Conservation (phyloP, 768 basidiomycete species). For the Leccinum subgranulosum region DNA sequence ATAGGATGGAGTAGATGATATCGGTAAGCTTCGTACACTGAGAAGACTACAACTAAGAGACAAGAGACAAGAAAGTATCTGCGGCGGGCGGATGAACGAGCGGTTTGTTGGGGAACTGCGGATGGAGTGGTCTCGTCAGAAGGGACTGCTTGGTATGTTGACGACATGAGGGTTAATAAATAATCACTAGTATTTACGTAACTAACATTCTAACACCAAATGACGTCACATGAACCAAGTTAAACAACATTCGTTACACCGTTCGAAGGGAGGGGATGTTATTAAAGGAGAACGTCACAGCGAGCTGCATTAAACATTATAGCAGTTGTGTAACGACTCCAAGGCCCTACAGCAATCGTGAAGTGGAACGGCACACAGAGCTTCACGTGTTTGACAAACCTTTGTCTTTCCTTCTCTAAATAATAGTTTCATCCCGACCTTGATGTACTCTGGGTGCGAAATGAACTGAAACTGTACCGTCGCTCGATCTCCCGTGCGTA, state of each 20-base stretch:
- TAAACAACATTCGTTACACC: too few species aligned
- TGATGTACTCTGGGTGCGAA: slow-evolving; percentile 86
- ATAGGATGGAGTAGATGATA: slow-evolving; percentile 28
- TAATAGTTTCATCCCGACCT: slow-evolving; percentile 89
- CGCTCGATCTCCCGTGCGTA: slow-evolving; percentile 93
- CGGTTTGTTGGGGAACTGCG: slow-evolving; percentile 18
- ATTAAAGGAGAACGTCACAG: not conserved
- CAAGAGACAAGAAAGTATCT: slow-evolving; percentile 35
- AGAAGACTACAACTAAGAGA: slow-evolving; percentile 37
- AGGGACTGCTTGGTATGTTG: slow-evolving; percentile 19
- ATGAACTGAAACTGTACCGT: slow-evolving; percentile 96
- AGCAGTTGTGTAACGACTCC: slow-evolving; percentile 71
- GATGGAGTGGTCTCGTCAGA: slow-evolving; percentile 15
- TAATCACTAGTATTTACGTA: not conserved
- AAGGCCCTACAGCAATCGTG: slow-evolving; percentile 50
- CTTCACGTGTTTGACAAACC: slow-evolving; percentile 38
- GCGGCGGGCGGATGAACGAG: slow-evolving; percentile 26
- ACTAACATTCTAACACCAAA: slow-evolving; percentile 11
- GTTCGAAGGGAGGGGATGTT: not conserved
- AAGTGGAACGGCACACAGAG: slow-evolving; percentile 2
- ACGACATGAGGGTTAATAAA: slow-evolving; percentile 23
- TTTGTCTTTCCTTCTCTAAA: slow-evolving; percentile 97
- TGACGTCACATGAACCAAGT: too few species aligned
- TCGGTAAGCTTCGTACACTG: slow-evolving; percentile 43
- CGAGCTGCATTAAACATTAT: slow-evolving; percentile 28